Base-by-base conservation (phyloP, 2,329 filamentous ascomycete genomes). In the Fusarium compactum region DNA sequence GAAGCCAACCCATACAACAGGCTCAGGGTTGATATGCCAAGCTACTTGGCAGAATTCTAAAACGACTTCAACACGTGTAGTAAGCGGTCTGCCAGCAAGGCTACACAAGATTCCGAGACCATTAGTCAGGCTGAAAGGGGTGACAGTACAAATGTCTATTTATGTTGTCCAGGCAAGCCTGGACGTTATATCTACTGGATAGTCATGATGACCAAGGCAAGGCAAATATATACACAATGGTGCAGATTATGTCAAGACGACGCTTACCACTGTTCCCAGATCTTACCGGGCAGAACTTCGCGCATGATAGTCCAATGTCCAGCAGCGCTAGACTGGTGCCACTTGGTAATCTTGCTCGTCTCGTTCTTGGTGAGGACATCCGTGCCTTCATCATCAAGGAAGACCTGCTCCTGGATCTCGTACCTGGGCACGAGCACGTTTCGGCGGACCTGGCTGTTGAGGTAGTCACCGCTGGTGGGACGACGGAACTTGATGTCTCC, bases 231-330 rank as follows among this genome's bases (percentile, higher is more conserved):
- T 56, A 56, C 64, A 58, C 63, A 34, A 51, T 30, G n/a, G 22
- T 59, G 34, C 52, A 50, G 24, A 47, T 12, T 43, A 58, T 60
- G 32, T 55, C n/a, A 34, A 12, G 29, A 18, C 20, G 30, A 24
- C 16, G 30, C 60, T 52, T 56, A 71, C 93, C 94, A 98, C 75
- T 89, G 87, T 82, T 97, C 92, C 96, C 96, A 99, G 27, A 98
- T 88, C 15, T 82, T 82, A 60, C 84, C 84, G 2, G 95, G 94
- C 67, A 98, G 73, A 5, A 98, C 94, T 1, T 83, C 88, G 76
- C 96, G 89, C 94, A 99, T 99, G 48, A 99, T 91, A 45, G 82
- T 84, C 96, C 96, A 99, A 82, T 99, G 96, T 12, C 92, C 92
- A 55, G 92, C 78, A 0, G 95, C 95, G 74, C 92, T 93, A 76